Evolutionary conservation across 2,329 filamentous ascomycete species (phyloP).

Genomic region (Colletotrichum eleusines): DNA sequence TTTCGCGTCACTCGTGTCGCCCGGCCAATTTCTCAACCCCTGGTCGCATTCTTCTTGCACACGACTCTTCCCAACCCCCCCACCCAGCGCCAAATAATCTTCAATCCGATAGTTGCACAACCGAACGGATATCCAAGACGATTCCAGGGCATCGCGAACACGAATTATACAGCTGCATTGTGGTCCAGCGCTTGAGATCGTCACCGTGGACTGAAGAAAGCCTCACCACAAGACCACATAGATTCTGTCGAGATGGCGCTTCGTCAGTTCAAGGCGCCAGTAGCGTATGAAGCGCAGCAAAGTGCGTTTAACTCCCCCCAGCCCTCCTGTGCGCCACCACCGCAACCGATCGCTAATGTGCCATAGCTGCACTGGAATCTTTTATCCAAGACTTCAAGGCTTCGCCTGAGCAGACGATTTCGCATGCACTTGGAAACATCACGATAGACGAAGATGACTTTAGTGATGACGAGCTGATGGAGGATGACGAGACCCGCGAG

Average conservation of each 20-base stretch:
- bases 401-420: constrained; percentile 75
- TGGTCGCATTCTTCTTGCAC: constrained; percentile 42
- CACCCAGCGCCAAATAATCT: constrained; percentile 40
- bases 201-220: constrained; percentile 3
- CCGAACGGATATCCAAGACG: constrained; percentile 9
- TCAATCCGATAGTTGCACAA: constrained; percentile 26
- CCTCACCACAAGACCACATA: not conserved
- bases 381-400: constrained; percentile 93
- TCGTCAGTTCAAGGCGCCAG: constrained; percentile 79
- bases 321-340: constrained; percentile 33
- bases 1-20: constrained; percentile 26
- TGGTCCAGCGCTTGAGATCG: not conserved
- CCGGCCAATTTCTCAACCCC: constrained; percentile 43
- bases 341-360: constrained; percentile 46
- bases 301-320: constrained; percentile 62
- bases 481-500: constrained; percentile 75
- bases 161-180: constrained; percentile 15
- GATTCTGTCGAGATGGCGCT: constrained; percentile 77
- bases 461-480: constrained; percentile 93
- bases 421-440: constrained; percentile 85
- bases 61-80: constrained; percentile 46
- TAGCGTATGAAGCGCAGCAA: constrained; percentile 91
- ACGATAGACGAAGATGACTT: constrained; percentile 88
- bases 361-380: constrained; percentile 81
- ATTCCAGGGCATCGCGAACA: constrained; percentile 27